Base-by-base conservation (phyloP, 441 rosid genomes). In the Eruca vesicaria region DNA sequence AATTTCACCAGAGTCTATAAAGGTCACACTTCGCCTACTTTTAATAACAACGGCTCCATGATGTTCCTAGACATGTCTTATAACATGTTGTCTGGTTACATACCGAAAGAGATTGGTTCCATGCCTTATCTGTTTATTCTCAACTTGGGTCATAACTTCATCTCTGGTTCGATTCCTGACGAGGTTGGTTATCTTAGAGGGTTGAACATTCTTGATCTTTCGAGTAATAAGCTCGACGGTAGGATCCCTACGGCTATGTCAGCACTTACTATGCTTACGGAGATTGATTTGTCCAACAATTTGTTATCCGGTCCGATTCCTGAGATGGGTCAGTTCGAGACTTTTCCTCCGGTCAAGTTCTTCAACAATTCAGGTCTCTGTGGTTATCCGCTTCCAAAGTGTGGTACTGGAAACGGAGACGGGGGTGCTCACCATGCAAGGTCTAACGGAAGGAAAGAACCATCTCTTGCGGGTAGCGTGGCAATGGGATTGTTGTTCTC, bases 31-130 rank as follows among this genome's bases (percentile, higher is more conserved):
- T 84, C 88, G 72, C 96, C 94, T 0, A 92, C 90, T 1, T 95
- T 95, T 82, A 80, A 95, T 45, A 77, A 92, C 63, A 95, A 95
- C 7, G 99, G 99, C 14, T 90, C 99, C 1, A 89, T 95, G 93
- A 87, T 95, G 68, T 92, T 95, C 74, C 87, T 95, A 4, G 99
- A 95, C 80, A 83, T 95, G 74, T 95, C 98, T 0, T 76, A 95
- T 81, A 95, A 95, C 76, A 18, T 15, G 74, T 69, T 95, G 73
- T 86, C 92, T 0, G 98, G 97, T 18, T 79, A 53, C 56, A 91
- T 95, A 20, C 99, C 99, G 0, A 87, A 85, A 75, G 94, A 89
- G 89, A 86, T 92, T 31, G 96, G 97, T 33, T 83, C 87, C 0
- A 86, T 89, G 96, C 77, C 83, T 0, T 89, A 86, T 85, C 86